These are phyloP conservation scores for Gossypium ekmanianum DNA, from an alignment of 345 rosid species.

Conservation along the genomic window DNA sequence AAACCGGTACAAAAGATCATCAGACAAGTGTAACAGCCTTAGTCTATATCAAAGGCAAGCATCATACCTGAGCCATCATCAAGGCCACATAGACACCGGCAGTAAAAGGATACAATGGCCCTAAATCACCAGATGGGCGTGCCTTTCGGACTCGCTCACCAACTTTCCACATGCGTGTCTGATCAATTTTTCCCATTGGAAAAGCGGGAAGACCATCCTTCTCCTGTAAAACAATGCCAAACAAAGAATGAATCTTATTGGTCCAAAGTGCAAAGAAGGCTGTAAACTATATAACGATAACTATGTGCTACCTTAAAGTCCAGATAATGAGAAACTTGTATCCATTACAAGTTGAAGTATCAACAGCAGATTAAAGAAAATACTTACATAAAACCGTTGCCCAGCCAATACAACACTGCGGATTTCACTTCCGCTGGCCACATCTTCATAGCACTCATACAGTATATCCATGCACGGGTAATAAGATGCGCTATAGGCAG, in stretches of 20 bases:
- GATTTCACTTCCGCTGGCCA: conserved; percentile 78
- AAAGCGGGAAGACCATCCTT: conserved; percentile 94
- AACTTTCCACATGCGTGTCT: conserved; percentile 94
- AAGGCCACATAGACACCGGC: conserved; percentile 88
- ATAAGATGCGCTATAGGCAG: conserved; percentile 83
- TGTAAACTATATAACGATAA: not conserved
- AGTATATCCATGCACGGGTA: conserved; percentile 88
- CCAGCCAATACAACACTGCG: conserved; percentile 89
- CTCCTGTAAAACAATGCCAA: conserved; percentile 42
- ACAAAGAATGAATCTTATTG: not conserved
- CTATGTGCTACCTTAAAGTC: not conserved
- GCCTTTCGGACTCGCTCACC: conserved; percentile 70
- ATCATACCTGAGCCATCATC: conserved; percentile 95
- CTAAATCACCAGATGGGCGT: conserved; percentile 73
- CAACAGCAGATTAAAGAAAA: conserved; percentile 32
- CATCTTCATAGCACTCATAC: conserved; percentile 89
- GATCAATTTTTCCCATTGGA: conserved; percentile 97
- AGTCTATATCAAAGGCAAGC: not conserved
- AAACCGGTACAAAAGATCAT: not conserved
- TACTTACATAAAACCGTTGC: conserved; percentile 74
- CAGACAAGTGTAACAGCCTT: not conserved
- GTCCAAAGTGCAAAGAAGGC: not conserved
- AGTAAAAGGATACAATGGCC: conserved; percentile 75
- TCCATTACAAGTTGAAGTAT: conserved; percentile 55
- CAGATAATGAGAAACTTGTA: not conserved